Conservation (phyloP, 805 yeast species). For the Candida lessepsii region DNA sequence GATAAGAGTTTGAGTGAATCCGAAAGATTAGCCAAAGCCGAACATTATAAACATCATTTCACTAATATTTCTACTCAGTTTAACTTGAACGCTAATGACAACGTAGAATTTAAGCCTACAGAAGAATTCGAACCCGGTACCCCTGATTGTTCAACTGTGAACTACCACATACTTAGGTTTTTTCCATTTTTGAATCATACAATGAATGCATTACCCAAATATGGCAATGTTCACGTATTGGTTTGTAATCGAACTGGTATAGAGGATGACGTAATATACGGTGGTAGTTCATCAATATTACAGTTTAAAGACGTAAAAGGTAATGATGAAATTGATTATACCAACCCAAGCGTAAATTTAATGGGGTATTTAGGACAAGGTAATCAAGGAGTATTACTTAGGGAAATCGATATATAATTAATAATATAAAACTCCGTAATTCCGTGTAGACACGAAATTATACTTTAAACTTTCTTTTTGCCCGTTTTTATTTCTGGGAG, state of each 20-base stretch:
- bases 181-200: constrained; percentile 55
- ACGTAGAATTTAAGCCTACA: neutral
- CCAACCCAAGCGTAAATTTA: constrained; percentile 51
- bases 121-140: constrained; percentile 18
- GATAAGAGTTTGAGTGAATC: constrained; percentile 13
- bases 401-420: constrained; percentile 43
- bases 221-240: constrained; percentile 38
- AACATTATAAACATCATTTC: neutral
- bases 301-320: constrained; percentile 38
- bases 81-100: neutral
- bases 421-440: neutral
- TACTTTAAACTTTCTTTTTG: no score
- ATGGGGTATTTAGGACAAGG: constrained; percentile 62
- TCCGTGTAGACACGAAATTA: no score
- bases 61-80: neutral
- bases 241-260: constrained; percentile 74
- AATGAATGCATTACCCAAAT: constrained; percentile 22
- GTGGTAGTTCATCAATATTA: constrained; percentile 61
- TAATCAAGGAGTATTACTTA: constrained; percentile 58
- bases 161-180: constrained; percentile 76
- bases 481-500: no score
- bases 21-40: constrained; percentile 15
- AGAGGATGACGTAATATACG: constrained; percentile 68
- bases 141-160: constrained; percentile 51
- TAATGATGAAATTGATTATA: constrained; percentile 34